phyloP scores from a whole-genome alignment of 139 green algal species.

The Asterochloris sp. region DNA sequence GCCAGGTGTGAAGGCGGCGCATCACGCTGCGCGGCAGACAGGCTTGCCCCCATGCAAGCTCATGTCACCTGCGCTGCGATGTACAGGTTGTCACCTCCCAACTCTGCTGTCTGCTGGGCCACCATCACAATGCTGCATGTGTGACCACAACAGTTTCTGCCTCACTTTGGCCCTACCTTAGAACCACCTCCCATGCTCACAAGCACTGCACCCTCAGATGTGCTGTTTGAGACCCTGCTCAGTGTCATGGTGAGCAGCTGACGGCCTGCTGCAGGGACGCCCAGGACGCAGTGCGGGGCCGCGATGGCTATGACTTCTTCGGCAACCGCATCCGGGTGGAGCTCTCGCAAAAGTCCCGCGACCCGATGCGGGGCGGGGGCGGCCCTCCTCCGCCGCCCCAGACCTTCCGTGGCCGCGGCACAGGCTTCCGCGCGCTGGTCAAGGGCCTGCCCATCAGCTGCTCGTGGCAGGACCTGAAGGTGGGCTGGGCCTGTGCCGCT shows the following conservation, averaged over 20 bases:
- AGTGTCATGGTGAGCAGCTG: not conserved
- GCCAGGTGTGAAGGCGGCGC: too few relatives aligned
- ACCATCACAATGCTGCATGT: too few relatives aligned
- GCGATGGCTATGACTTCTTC: constrained; percentile 90
- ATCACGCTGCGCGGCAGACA: too few relatives aligned
- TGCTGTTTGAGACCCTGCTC: not conserved
- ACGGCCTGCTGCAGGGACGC: constrained; percentile 59
- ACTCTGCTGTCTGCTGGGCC: too few relatives aligned
- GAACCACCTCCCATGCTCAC: too few relatives aligned
- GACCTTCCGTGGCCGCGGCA: constrained; percentile 16
- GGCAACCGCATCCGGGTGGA: constrained; percentile 73
- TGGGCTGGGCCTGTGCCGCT: not conserved
- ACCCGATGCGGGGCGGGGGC: constrained; percentile 7
- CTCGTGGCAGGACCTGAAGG: constrained; percentile 97
- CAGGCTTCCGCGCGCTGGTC: constrained; percentile 68
- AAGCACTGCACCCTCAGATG: not conserved
- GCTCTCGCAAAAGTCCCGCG: constrained; percentile 36
- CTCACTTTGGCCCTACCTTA: too few relatives aligned
- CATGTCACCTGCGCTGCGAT: too few relatives aligned
- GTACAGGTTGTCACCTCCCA: too few relatives aligned
- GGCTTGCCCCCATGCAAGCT: too few relatives aligned
- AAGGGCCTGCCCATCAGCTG: constrained; percentile 71
- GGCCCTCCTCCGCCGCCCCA: constrained; percentile 8
- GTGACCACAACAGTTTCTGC: too few relatives aligned
- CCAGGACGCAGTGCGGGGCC: constrained; percentile 75